Conservation (phyloP, 148 eudicot genomes). For the Rheum nobile region DNA sequence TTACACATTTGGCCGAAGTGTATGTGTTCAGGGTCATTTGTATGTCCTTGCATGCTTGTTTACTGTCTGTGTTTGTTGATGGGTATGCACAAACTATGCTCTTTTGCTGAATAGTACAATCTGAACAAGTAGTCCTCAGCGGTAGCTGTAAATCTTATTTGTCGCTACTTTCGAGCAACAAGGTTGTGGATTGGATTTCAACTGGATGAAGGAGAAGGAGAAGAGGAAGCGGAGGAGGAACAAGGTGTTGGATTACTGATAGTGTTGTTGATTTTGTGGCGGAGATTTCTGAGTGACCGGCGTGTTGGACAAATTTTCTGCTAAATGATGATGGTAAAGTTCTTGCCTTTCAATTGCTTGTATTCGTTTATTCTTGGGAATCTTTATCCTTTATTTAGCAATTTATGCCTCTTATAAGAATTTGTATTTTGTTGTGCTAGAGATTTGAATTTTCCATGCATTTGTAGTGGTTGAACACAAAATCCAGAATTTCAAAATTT, state of each 20-base stretch:
- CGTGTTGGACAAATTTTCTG: slow-evolving; percentile 56
- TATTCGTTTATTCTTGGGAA: background rate
- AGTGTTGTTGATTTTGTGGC: slow-evolving; percentile 45
- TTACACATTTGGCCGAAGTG: background rate
- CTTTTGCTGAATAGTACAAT: background rate
- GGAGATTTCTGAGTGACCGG: slow-evolving; percentile 27
- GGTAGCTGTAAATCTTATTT: slow-evolving; percentile 43
- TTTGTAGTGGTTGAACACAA: background rate
- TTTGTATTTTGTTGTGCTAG: background rate
- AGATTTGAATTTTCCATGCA: background rate
- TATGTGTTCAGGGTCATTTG: background rate
- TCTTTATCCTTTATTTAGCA: background rate
- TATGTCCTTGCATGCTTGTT: background rate
- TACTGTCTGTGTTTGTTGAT: background rate
- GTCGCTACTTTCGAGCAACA: slow-evolving; percentile 36
- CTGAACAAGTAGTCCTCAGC: slow-evolving; percentile 18
- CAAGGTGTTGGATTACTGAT: slow-evolving; percentile 22
- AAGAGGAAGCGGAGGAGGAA: slow-evolving; percentile 9
- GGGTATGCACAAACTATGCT: background rate
- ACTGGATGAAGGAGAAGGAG: slow-evolving; percentile 17
- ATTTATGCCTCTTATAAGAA: background rate
- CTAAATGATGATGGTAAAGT: slow-evolving; percentile 28
- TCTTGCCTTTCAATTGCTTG: background rate
- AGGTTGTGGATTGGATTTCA: slow-evolving; percentile 35
- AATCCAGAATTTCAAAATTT: background rate